A percentile compares a stretch with the other conserved stretches of the same genome.
Evolutionary conservation across 2,329 filamentous ascomycete species (phyloP).

Genomic region (Gaeumannomyces tritici): DNA sequence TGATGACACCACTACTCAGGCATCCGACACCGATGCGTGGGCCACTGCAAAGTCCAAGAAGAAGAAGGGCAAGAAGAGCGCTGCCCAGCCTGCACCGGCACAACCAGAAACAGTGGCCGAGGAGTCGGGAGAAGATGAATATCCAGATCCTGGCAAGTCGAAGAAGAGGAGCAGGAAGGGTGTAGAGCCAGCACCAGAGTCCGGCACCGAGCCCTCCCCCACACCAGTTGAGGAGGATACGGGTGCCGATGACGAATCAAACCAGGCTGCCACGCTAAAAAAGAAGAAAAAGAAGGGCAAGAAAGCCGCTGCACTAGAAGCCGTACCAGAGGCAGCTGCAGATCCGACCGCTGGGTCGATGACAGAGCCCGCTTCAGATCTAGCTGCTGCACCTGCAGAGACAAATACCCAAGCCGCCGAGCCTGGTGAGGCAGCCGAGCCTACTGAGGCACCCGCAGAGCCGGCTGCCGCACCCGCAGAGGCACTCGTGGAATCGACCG

Average conservation of each 20-base stretch:
- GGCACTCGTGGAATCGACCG: no score
- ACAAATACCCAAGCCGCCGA: conserved; percentile 4
- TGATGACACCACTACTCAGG: not conserved
- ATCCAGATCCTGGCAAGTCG: not conserved
- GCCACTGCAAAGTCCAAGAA: conserved; percentile 2
- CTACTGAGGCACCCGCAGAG: not conserved
- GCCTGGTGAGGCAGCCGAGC: conserved; percentile 6
- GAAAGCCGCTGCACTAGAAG: not conserved
- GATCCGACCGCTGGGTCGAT: conserved; percentile 1
- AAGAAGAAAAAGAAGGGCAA: not conserved
- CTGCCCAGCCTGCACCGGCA: not conserved
- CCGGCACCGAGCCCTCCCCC: not conserved
- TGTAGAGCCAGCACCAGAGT: not conserved
- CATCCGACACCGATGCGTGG: not conserved
- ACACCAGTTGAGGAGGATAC: not conserved
- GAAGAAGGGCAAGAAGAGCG: conserved; percentile 6
- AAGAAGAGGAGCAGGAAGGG: conserved; percentile 3
- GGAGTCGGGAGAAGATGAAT: not conserved
- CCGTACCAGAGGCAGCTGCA: not conserved
- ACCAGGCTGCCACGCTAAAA: not conserved
- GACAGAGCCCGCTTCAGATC: not conserved
- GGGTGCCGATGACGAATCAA: not conserved
- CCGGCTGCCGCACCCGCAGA: no score
- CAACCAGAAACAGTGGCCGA: not conserved
- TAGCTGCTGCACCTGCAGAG: conserved; percentile 5